phyloP scores from a whole-genome alignment of 805 yeast genomes.

The Yarrowia phangngaensis region DNA sequence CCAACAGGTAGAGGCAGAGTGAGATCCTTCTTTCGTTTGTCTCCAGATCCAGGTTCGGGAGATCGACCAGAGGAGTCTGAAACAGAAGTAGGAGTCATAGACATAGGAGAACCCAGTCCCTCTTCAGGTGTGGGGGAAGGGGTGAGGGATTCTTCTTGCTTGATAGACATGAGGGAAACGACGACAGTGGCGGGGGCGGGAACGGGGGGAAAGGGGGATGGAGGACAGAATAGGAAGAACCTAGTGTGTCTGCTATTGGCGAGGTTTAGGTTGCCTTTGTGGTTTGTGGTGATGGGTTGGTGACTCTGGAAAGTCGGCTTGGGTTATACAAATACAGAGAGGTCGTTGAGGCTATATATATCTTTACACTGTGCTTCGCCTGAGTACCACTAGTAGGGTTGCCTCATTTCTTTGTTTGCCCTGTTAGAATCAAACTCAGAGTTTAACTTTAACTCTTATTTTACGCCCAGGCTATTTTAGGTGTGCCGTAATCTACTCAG shows the following conservation, averaged over 20 bases:
- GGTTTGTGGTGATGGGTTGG: not conserved
- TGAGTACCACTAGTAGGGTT: conserved; percentile 22
- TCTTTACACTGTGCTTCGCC: conserved; percentile 24
- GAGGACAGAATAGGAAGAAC: no score
- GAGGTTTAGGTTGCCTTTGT: conserved; percentile 1
- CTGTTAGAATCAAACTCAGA: conserved; percentile 14
- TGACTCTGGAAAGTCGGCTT: no score
- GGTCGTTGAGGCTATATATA: conserved; percentile 10
- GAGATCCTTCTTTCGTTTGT: conserved; percentile 38
- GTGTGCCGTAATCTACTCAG: no score
- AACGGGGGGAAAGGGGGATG: conserved; percentile 1
- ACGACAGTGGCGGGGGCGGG: not conserved
- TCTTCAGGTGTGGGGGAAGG: conserved; percentile 25
- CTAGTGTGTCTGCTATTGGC: no score
- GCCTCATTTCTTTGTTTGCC: conserved; percentile 24
- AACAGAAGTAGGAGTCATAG: not conserved
- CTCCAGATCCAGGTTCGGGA: conserved; percentile 17
- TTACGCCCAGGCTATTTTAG: conserved; percentile 20
- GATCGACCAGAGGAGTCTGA: no score
- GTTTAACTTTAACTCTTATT: not conserved
- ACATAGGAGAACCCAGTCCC: conserved; percentile 7
- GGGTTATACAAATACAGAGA: conserved; percentile 1
- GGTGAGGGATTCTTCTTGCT: conserved; percentile 24
- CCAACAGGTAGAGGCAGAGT: conserved; percentile 40
- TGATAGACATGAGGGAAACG: conserved; percentile 7